A percentile compares a stretch with the other conserved stretches of the same genome.
Conservation (phyloP, 495 filamentous ascomycete genomes). For the Immersiella caudata region DNA sequence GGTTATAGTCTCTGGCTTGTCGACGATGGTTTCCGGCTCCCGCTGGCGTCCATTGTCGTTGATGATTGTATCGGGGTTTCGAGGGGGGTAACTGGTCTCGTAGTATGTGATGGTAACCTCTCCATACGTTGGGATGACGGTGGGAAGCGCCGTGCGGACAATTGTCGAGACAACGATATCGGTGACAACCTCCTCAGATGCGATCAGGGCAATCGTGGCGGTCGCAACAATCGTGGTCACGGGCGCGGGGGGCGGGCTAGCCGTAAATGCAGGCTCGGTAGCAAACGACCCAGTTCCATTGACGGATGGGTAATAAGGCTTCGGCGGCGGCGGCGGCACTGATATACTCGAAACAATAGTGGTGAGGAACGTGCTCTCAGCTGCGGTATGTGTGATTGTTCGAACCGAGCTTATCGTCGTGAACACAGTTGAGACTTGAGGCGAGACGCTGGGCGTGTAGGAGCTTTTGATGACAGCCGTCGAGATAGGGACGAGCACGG, state of each 20-base stretch:
- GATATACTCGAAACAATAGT: background rate
- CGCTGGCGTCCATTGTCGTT: conserved; percentile 7
- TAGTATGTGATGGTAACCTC: conserved; percentile 35
- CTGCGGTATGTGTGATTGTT: background rate
- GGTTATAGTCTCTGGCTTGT: conserved; percentile 16
- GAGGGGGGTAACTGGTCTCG: conserved; percentile 22
- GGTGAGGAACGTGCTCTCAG: background rate
- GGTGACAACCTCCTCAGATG: conserved; percentile 4
- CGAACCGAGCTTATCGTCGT: background rate
- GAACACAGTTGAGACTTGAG: background rate
- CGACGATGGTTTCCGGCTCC: conserved; percentile 21
- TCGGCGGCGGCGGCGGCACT: background rate
- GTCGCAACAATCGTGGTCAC: background rate
- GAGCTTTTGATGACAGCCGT: background rate
- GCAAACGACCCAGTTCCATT: background rate
- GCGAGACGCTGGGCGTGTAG: background rate
- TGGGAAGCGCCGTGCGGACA: conserved; percentile 24
- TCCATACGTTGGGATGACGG: conserved; percentile 30
- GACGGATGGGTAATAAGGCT: background rate
- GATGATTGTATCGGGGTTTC: background rate
- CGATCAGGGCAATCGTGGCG: background rate
- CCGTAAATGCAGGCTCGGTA: background rate
- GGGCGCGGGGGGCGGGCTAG: background rate
- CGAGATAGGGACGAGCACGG: background rate
- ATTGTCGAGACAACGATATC: conserved; percentile 2